These are phyloP conservation scores for Phialocephala sp. DNA, from an alignment of 2,329 filamentous ascomycete genomes.

Conservation along the genomic window DNA sequence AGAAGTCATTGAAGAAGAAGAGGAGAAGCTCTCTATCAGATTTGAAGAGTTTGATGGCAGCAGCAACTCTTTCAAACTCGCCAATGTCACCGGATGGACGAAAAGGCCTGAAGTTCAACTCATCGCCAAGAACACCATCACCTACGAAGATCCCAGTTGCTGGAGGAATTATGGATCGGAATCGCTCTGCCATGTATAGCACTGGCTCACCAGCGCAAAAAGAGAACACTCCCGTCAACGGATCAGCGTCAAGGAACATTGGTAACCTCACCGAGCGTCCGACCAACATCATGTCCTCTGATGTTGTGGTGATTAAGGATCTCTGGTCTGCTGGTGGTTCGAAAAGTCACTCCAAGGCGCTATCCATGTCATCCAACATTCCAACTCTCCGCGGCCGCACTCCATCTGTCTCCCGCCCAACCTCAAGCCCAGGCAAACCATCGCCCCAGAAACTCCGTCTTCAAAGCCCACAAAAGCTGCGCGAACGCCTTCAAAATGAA, in stretches of 20 bases:
- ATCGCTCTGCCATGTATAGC: slow-evolving; percentile 33
- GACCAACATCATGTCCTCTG: slow-evolving; percentile 40
- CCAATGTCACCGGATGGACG: slow-evolving; percentile 38
- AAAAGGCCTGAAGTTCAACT: slow-evolving; percentile 35
- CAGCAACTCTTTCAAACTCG: slow-evolving; percentile 57
- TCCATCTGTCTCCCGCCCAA: slow-evolving; percentile 31
- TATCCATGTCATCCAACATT: slow-evolving; percentile 42
- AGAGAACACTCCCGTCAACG: slow-evolving; percentile 34
- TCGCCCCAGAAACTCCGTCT: slow-evolving; percentile 61
- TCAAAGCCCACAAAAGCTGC: slow-evolving; percentile 75
- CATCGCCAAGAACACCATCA: slow-evolving; percentile 42
- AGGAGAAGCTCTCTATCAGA: slow-evolving; percentile 91
- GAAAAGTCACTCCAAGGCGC: slow-evolving; percentile 37
- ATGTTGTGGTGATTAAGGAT: slow-evolving; percentile 37
- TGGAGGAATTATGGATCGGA: slow-evolving; percentile 36
- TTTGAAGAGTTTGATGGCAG: slow-evolving; percentile 71
- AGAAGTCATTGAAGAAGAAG: slow-evolving; percentile 69
- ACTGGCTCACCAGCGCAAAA: slow-evolving; percentile 39
- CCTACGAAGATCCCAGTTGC: slow-evolving; percentile 42
- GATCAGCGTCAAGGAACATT: slow-evolving; percentile 29
- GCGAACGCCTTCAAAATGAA: slow-evolving; percentile 84
- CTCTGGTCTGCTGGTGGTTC: slow-evolving; percentile 33
- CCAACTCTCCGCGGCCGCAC: slow-evolving; percentile 36
- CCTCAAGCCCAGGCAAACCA: slow-evolving; percentile 32
- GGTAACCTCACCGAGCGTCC: slow-evolving; percentile 40